Percentiles rank a stretch among this genome's conserved stretches.
Evolutionary conservation across 345 rosid species (phyloP).

Genomic region (Turritis glabra): DNA sequence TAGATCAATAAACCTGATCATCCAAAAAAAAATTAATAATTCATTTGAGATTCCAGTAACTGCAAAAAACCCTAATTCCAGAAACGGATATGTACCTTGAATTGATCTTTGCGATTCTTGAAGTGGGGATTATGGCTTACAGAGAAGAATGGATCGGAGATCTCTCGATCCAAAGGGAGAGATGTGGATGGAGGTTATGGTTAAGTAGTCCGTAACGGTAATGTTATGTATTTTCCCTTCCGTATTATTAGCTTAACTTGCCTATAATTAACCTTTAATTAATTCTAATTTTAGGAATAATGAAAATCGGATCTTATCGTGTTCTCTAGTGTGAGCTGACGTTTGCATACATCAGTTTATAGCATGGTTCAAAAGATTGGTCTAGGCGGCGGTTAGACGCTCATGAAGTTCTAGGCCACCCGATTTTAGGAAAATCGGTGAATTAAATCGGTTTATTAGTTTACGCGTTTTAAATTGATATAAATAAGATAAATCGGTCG

Average conservation of each 20-base stretch:
- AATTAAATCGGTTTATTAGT: too few relatives aligned
- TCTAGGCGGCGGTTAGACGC: too few relatives aligned
- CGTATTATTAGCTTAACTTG: conserved; percentile 3
- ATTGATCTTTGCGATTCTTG: conserved; percentile 18
- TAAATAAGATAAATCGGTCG: too few relatives aligned
- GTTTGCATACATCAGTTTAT: not conserved
- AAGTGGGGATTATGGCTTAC: not conserved
- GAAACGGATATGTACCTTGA: conserved; percentile 25
- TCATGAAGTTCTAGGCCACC: too few relatives aligned
- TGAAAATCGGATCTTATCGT: conserved; percentile 8
- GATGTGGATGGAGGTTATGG: not conserved
- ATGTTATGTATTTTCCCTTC: conserved; percentile 1
- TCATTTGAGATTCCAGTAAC: conserved; percentile 14
- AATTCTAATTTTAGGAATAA: conserved; percentile 13
- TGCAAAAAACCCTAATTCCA: not conserved
- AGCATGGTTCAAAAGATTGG: too few relatives aligned
- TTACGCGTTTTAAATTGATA: too few relatives aligned
- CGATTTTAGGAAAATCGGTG: too few relatives aligned
- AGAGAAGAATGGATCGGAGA: conserved; percentile 29
- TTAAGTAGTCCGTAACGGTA: conserved; percentile 27
- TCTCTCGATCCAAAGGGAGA: conserved; percentile 29
- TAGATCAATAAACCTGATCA: conserved; percentile 29
- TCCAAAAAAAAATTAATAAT: not conserved
- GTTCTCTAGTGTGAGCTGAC: not conserved
- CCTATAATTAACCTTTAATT: conserved; percentile 27